Base-by-base conservation (phyloP, 495 filamentous ascomycete genomes). In the Melanomma pulvis-pyrius region DNA sequence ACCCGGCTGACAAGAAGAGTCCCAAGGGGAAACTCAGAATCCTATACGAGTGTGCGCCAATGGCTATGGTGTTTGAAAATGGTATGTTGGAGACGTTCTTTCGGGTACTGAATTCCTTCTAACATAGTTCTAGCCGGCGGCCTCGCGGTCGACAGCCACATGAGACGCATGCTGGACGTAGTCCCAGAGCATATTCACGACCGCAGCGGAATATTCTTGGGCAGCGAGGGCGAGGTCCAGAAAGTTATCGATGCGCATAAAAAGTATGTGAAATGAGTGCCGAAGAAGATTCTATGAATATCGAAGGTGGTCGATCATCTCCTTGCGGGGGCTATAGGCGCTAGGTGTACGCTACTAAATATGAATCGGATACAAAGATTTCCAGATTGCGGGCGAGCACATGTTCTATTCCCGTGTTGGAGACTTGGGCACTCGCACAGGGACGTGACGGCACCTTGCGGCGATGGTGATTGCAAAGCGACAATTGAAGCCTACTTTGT, bases 41-140 rank as follows among this genome's bases (percentile, higher is more conserved):
- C 71, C 77, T 98, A 73, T 98, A 98, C 79, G 94, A 98, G 82
- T 98, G 94, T 77, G 94, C 96, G 47, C 94, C 94, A 19, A 98
- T 98, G 94, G 96, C 96, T 6, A 92, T 98, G 92, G 83, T 98
- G 22, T 97, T 98, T 80, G 94, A 98, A 82, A 97, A 98, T 79
- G 90, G 90, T 93, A 81, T 86, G 82, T 46, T 46, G 25, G n/a
- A 30, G 21, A 51, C 32, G n/a, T 15, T 21, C 36, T 41, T 26
- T 7, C 44, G 13, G 30, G 12, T 12, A 19, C 12, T 34, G 24
- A 9, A 1, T 15, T 70, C 29, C 11, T 59, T 19, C 62, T 71
- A 48, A 76, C 50, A 25, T 17, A 36, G 44, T 11, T 39, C n/a
- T 68, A 84, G 94, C 94, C 68, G 94, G 94, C 68, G 94, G 94